Evolutionary conservation across 495 filamentous ascomycete species (phyloP), one percentile per base, ranked within the genome.

Genomic region (Xylaria venustula): DNA sequence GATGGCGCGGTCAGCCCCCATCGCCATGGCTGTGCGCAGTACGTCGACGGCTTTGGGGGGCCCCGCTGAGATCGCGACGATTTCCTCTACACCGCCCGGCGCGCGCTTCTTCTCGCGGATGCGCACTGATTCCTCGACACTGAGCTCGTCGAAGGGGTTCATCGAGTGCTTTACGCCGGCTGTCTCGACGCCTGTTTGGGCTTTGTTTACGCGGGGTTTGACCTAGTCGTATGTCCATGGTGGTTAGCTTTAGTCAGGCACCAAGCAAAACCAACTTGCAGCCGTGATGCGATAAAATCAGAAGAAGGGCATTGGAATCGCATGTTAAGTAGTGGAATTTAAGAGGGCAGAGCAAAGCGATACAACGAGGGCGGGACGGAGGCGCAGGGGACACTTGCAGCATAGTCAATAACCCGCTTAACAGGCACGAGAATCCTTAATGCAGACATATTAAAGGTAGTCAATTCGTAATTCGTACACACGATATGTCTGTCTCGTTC

Each of bases 91-190:
- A 65, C 74, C 74, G 60, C 75, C 64, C 42, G 83, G 77, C 20
- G 85, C 84, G 49, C 56, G 60, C 67, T 85, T 83, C 77, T 88
- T 87, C 75, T 97, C 93, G 68, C 94, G 93, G 66, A 98, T 87
- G 17, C 90, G 91, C 58, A 97, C 87, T 64, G 92, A 90, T 79
- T 97, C 94, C 78, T 98, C 94, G 77, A 98, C 85, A 56, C 91
- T 92, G 73, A 98, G 90, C 77, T 98, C 94, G 79, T 98, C 94
- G 81, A 98, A 98, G 50, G 94, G 94, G 84, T 98, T 98, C 83
- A 98, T 91, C 75, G 85, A 89, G 83, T 97, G 94, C 77, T 98
- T 98, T 67, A 98, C 92, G 66, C 89, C 89, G 47, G 84, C 77
- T 46, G 90, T 97, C 78, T 96, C 92, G 77, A 98, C 87, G 72